These are phyloP conservation scores for Paramecium primaurelia DNA, from an alignment of 73 alveolate species.

Conservation along the genomic window DNA sequence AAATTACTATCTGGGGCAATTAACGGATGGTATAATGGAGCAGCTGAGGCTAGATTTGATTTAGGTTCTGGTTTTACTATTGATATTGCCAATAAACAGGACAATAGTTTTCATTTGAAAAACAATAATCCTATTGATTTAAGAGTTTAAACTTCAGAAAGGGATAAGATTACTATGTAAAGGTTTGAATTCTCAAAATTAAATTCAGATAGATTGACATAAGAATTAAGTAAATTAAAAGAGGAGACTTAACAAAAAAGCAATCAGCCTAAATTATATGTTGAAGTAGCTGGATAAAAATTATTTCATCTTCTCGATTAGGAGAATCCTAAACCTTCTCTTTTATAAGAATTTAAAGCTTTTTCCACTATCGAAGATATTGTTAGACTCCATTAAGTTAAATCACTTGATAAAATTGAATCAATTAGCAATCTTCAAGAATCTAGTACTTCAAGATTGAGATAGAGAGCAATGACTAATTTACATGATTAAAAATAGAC, in stretches of 20 bases:
- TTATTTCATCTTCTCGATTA: background rate
- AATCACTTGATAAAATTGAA: background rate
- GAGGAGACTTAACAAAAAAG: background rate
- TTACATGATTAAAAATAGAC: background rate
- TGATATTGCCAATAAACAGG: background rate
- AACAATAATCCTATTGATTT: background rate
- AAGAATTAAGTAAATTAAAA: conserved; percentile 4
- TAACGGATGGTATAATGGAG: conserved; percentile 31
- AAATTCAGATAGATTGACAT: background rate
- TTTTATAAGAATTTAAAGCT: background rate
- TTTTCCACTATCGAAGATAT: background rate
- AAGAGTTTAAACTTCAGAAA: background rate
- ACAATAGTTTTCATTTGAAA: background rate
- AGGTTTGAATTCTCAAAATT: background rate
- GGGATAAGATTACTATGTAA: background rate
- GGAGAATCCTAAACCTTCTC: background rate
- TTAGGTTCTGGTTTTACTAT: background rate
- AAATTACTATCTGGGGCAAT: background rate
- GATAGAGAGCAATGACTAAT: background rate
- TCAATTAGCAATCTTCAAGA: background rate
- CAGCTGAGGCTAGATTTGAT: background rate
- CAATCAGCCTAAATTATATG: background rate
- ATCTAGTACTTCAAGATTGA: background rate
- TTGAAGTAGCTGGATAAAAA: background rate
- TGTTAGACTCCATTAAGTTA: background rate